phyloP scores from a whole-genome alignment of 2,329 filamentous ascomycete genomes.

The Talaromyces rugulosus region DNA sequence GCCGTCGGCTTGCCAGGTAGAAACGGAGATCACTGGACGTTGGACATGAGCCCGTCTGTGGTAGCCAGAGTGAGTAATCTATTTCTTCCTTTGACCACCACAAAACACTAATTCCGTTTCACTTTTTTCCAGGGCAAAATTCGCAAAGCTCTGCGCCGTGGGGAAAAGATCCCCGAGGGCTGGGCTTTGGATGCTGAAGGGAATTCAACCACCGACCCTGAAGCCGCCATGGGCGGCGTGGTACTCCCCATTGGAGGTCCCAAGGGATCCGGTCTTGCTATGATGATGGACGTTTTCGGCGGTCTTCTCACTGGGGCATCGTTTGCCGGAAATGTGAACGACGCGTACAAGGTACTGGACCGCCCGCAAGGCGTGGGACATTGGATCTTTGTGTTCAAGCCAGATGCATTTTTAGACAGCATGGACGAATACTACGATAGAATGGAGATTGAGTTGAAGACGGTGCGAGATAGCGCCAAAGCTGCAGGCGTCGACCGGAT shows the following conservation, averaged over 20 bases:
- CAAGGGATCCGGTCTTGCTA: conserved; percentile 14
- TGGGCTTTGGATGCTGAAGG: conserved; percentile 21
- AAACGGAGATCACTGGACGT: conserved; percentile 13
- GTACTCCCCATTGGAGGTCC: conserved; percentile 18
- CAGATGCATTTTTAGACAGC: neutral
- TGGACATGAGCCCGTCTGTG: conserved; percentile 22
- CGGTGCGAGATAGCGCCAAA: neutral
- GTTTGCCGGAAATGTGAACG: conserved; percentile 3
- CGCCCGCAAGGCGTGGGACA: conserved; percentile 4
- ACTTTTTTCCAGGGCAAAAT: conserved; percentile 17
- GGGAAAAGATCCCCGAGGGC: conserved; percentile 20
- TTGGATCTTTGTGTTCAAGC: conserved; percentile 1
- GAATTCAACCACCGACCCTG: conserved; percentile 17
- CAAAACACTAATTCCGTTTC: neutral
- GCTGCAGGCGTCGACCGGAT: neutral
- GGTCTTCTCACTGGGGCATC: conserved; percentile 2
- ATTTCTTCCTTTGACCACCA: neutral
- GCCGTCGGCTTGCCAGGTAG: conserved; percentile 9
- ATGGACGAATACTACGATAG: neutral
- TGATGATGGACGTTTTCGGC: conserved; percentile 11
- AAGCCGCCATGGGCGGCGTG: conserved; percentile 17
- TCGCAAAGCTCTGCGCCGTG: conserved; percentile 18
- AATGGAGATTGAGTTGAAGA: neutral
- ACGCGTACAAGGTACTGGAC: conserved; percentile 3
- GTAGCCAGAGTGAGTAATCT: conserved; percentile 12